phyloP scores from a whole-genome alignment of 768 basidiomycete species.

The Podaxis pistillaris region DNA sequence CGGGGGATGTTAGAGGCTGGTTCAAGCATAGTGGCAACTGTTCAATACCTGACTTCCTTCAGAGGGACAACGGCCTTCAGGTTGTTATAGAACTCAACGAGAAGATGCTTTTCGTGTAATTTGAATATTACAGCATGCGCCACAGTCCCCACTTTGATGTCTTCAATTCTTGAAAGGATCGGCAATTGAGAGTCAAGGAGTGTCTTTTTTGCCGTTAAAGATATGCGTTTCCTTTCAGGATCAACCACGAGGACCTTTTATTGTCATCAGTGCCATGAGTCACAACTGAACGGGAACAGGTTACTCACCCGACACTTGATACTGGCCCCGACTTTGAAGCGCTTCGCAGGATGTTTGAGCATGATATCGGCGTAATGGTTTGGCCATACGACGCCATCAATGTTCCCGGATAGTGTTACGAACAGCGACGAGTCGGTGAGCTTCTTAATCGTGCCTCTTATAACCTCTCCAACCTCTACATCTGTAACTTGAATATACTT shows the following conservation, averaged over 20 bases:
- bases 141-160: constrained; percentile 67
- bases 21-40: background rate
- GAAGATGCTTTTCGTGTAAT: constrained; percentile 72
- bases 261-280: background rate
- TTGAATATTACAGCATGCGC: constrained; percentile 84
- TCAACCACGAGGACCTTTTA: constrained; percentile 80
- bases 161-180: constrained; percentile 61
- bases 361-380: constrained; percentile 92
- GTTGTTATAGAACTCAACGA: constrained; percentile 91
- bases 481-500: constrained; percentile 82
- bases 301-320: constrained; percentile 82
- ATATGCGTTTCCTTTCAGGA: constrained; percentile 74
- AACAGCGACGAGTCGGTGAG: constrained; percentile 81
- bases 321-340: constrained; percentile 78
- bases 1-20: background rate
- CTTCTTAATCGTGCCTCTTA: constrained; percentile 87
- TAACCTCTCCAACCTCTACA: constrained; percentile 78
- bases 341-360: constrained; percentile 90
- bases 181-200: constrained; percentile 80
- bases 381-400: constrained; percentile 94
- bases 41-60: constrained; percentile 72
- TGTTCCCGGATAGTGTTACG: constrained; percentile 79
- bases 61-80: constrained; percentile 78
- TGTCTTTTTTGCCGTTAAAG: constrained; percentile 88
- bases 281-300: background rate